Percentiles rank a stretch among this genome's conserved stretches.
Conservation (phyloP, 352 stramenopile species). For the Phytophthora rubi region DNA sequence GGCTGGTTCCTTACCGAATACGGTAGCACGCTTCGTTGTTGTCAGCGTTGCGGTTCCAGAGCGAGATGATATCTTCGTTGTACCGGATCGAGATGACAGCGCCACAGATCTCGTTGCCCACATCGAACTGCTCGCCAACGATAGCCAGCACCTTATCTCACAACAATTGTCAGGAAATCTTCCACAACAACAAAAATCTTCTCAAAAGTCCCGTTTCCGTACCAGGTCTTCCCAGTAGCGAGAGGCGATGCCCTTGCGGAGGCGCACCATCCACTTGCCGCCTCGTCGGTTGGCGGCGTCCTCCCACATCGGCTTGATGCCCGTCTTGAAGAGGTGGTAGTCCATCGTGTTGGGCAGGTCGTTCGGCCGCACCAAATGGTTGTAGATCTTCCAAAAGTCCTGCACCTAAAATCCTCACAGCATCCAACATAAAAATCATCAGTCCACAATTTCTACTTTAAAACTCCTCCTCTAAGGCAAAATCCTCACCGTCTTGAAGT, state of each 20-base stretch:
- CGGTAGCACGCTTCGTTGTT: slow-evolving; percentile 90
- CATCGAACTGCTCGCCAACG: slow-evolving; percentile 94
- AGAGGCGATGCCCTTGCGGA: slow-evolving; percentile 92
- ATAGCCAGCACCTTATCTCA: slow-evolving; percentile 84
- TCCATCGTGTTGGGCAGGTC: slow-evolving; percentile 92
- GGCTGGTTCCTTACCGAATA: slow-evolving; percentile 59
- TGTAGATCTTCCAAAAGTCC: slow-evolving; percentile 95
- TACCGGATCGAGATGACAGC: slow-evolving; percentile 92
- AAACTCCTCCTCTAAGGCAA: background rate
- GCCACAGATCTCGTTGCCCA: slow-evolving; percentile 93
- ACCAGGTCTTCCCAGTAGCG: slow-evolving; percentile 94
- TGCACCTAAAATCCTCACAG: slow-evolving; percentile 62
- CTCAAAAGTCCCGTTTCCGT: slow-evolving; percentile 10
- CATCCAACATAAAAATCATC: background rate
- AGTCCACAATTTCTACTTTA: slow-evolving; percentile 2
- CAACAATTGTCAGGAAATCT: slow-evolving; percentile 6
- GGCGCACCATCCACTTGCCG: slow-evolving; percentile 94
- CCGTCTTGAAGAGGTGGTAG: slow-evolving; percentile 94
- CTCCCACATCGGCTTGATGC: slow-evolving; percentile 96
- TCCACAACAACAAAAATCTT: background rate
- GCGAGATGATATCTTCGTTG: slow-evolving; percentile 94
- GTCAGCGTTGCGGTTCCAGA: slow-evolving; percentile 95
- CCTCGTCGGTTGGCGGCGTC: slow-evolving; percentile 90
- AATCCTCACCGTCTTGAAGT: slow-evolving; percentile 88
- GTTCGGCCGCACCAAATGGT: slow-evolving; percentile 92